phyloP scores from a whole-genome alignment of 768 basidiomycete genomes.

The Glaciozyma martinii region DNA sequence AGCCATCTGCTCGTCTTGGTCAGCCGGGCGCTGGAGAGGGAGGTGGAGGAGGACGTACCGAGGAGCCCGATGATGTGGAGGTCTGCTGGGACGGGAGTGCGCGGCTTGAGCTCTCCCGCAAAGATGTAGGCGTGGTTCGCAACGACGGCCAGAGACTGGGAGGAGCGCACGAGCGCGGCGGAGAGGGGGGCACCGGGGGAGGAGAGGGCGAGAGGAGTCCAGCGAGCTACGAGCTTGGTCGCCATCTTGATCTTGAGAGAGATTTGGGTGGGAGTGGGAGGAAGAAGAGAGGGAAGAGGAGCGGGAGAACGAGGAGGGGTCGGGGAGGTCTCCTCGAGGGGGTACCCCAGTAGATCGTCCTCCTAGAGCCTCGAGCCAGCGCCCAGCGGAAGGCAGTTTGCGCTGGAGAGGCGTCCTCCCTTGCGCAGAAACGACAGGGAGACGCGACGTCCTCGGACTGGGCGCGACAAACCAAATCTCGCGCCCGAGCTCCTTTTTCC shows the following conservation, averaged over 20 bases:
- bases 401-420: no score
- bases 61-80: conserved; percentile 29
- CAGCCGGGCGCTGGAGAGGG: neutral
- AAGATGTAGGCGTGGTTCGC: conserved; percentile 41
- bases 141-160: conserved; percentile 42
- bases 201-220: neutral
- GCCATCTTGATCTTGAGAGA: no score
- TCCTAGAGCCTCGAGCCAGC: no score
- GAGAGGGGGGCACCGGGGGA: neutral
- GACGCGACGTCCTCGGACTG: no score
- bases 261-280: neutral
- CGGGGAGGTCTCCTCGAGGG: neutral
- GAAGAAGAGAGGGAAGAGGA: neutral
- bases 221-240: neutral
- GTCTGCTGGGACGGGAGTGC: conserved; percentile 43
- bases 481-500: no score
- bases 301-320: neutral
- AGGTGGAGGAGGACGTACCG: conserved; percentile 4
- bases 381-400: no score
- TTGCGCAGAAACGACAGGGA: no score
- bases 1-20: neutral
- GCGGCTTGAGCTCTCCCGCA: conserved; percentile 45
- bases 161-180: conserved; percentile 22
- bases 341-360: no score
- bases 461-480: no score